phyloP scores from a whole-genome alignment of 257 asterid genomes.

The Solanum pinnatisectum region DNA sequence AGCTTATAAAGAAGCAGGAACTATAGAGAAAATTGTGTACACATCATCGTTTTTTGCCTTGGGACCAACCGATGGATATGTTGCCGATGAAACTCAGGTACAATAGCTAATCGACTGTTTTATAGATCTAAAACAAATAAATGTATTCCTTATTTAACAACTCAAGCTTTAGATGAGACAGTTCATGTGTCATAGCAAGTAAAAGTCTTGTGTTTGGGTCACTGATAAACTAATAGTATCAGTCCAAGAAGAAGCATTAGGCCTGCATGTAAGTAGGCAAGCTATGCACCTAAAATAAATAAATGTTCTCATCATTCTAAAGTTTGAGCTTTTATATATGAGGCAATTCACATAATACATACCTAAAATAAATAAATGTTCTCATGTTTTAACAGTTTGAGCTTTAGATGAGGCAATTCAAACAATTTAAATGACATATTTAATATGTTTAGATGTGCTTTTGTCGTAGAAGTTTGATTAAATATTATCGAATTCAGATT shows the following conservation, averaged over 20 bases:
- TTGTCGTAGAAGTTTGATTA: neutral
- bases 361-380: neutral
- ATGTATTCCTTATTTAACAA: neutral
- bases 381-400: neutral
- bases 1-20: slow-evolving; percentile 47
- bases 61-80: slow-evolving; percentile 77
- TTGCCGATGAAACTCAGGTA: slow-evolving; percentile 82
- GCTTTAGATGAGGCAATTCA: neutral
- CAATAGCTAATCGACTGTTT: neutral
- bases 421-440: neutral
- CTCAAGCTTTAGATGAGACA: neutral
- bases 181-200: neutral
- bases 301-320: neutral
- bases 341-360: neutral
- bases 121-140: neutral
- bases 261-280: neutral
- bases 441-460: neutral
- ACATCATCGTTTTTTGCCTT: slow-evolving; percentile 91
- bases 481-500: slow-evolving; percentile 21
- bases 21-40: slow-evolving; percentile 63
- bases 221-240: neutral
- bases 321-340: neutral
- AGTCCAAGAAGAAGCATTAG: neutral
- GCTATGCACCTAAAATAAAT: neutral
- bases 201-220: neutral